These are phyloP conservation scores for Miscanthus lutarioriparius DNA, from an alignment of 176 grass and related monocot genomes.

Conservation along the genomic window DNA sequence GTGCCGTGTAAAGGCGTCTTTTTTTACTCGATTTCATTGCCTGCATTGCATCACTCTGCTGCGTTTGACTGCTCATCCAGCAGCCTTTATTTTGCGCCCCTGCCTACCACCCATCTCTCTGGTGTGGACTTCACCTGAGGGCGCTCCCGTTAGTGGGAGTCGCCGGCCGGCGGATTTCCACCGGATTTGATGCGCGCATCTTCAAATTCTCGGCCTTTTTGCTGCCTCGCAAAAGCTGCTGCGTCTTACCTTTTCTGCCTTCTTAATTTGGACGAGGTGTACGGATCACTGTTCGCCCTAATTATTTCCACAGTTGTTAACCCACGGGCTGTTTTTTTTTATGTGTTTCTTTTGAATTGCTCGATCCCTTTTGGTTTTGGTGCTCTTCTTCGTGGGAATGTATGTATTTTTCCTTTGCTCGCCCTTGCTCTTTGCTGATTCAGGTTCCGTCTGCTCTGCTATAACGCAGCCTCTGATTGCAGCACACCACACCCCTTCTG, in stretches of 20 bases:
- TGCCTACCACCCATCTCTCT: background rate
- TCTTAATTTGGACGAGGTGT: slow-evolving; percentile 44
- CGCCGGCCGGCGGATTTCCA: slow-evolving; percentile 17
- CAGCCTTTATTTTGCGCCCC: background rate
- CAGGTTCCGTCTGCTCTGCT: slow-evolving; percentile 17
- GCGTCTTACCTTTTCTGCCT: slow-evolving; percentile 37
- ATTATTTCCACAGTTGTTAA: slow-evolving; percentile 29
- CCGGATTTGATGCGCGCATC: slow-evolving; percentile 43
- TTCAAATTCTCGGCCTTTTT: slow-evolving; percentile 9
- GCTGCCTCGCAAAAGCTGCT: slow-evolving; percentile 47
- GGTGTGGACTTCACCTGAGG: background rate
- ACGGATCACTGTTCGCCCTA: slow-evolving; percentile 31
- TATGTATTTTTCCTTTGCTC: background rate
- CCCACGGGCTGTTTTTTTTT: background rate
- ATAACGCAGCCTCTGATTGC: slow-evolving; percentile 16
- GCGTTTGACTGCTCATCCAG: background rate
- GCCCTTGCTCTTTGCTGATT: slow-evolving; percentile 10
- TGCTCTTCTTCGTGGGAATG: slow-evolving; percentile 12
- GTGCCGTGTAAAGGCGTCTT: background rate
- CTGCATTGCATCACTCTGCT: background rate
- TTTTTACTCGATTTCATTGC: background rate
- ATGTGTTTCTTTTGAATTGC: slow-evolving; percentile 19
- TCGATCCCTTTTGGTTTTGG: slow-evolving; percentile 12
- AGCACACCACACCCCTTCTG: background rate
- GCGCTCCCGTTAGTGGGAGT: background rate